Evolutionary conservation across 2,329 filamentous ascomycete species (phyloP).

Genomic region (Talaromyces sp.): DNA sequence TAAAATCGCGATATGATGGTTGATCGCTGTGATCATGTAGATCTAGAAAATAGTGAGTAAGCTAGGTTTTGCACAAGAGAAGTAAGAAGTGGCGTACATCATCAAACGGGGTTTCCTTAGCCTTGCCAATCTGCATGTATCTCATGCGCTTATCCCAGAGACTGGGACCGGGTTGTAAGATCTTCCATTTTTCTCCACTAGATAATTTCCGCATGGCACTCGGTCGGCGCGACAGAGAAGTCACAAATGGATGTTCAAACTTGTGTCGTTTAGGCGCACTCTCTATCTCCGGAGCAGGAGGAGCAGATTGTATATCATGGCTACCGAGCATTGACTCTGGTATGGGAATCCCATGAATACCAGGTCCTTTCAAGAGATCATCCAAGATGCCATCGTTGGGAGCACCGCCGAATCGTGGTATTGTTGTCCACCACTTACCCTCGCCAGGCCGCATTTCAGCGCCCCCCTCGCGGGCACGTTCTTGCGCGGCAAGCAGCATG

Average conservation of each 20-base stretch:
- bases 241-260: conserved; percentile 36
- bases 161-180: conserved; percentile 52
- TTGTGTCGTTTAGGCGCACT: conserved; percentile 44
- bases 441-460: conserved; percentile 55
- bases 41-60: conserved; percentile 46
- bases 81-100: conserved; percentile 48
- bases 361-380: conserved; percentile 34
- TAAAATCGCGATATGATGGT: conserved; percentile 53
- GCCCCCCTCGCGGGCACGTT: conserved; percentile 60
- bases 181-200: conserved; percentile 56
- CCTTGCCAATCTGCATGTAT: conserved; percentile 61
- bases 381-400: conserved; percentile 40
- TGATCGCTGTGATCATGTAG: conserved; percentile 64
- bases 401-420: conserved; percentile 59
- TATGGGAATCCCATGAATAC: conserved; percentile 32
- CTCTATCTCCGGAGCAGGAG: conserved; percentile 28
- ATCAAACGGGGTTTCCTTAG: conserved; percentile 50
- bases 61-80: not conserved
- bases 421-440: conserved; percentile 63
- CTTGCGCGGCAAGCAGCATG: conserved; percentile 61
- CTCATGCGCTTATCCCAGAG: conserved; percentile 60
- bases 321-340: conserved; percentile 26
- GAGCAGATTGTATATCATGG: conserved; percentile 28
- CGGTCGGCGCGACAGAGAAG: conserved; percentile 33
- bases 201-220: conserved; percentile 46